A percentile compares a stretch with the other conserved stretches of the same genome.
Evolutionary conservation across 2,329 filamentous ascomycete genomes (phyloP).

Genomic region (Triangularia setosa): DNA sequence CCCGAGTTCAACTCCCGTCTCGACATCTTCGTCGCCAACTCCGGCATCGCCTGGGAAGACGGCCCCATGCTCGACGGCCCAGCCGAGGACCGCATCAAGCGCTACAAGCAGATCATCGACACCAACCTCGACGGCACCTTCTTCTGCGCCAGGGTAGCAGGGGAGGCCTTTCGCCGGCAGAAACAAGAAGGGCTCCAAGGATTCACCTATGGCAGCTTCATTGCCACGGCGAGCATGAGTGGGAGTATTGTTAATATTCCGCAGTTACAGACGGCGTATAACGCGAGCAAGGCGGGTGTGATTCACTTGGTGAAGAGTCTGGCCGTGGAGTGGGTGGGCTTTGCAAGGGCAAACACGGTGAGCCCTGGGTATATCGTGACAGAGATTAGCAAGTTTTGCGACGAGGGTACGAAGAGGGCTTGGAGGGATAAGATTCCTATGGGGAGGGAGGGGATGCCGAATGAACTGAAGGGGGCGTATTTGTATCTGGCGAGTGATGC

Average conservation of each 20-base stretch:
- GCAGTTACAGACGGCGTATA: constrained; percentile 70
- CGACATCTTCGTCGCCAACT: constrained; percentile 77
- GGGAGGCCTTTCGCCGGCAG: constrained; percentile 65
- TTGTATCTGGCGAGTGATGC: constrained; percentile 79
- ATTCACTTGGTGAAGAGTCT: constrained; percentile 62
- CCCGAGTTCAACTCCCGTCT: constrained; percentile 69
- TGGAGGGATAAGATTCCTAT: constrained; percentile 80
- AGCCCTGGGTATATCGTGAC: constrained; percentile 75
- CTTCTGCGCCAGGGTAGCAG: constrained; percentile 70
- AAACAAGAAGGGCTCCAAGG: constrained; percentile 55
- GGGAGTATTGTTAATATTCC: constrained; percentile 76
- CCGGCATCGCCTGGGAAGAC: constrained; percentile 69
- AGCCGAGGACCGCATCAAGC: constrained; percentile 38
- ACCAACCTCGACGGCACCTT: constrained; percentile 75
- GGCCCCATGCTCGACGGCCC: constrained; percentile 64
- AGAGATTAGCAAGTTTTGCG: constrained; percentile 64
- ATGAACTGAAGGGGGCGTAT: constrained; percentile 79
- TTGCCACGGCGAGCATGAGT: constrained; percentile 75
- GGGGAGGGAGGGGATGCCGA: constrained; percentile 65
- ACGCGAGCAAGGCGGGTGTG: constrained; percentile 65
- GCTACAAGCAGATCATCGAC: constrained; percentile 63
- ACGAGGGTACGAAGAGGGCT: constrained; percentile 62
- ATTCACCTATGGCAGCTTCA: constrained; percentile 65
- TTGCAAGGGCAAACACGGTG: constrained; percentile 68
- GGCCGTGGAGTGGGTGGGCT: constrained; percentile 73